Percentiles rank a stretch among this genome's conserved stretches.
Evolutionary conservation across 2,329 filamentous ascomycete genomes (phyloP).

Genomic region (Pyrenochaeta sp.): DNA sequence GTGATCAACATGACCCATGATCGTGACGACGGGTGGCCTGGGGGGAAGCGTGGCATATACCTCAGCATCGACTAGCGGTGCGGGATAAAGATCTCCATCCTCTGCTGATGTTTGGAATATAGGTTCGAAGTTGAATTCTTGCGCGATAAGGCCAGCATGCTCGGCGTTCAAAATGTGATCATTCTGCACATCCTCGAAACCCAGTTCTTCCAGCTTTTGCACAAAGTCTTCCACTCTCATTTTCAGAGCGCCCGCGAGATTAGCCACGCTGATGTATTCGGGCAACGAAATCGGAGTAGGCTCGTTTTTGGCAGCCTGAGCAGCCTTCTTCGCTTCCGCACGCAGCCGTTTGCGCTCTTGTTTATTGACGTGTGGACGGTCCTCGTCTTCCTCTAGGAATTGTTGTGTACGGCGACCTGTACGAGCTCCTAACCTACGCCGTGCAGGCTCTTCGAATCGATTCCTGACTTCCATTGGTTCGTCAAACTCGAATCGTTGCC

Average conservation of each 20-base stretch:
- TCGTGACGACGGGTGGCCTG: conserved; percentile 93
- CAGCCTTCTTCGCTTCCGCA: conserved; percentile 44
- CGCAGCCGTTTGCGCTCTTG: conserved; percentile 42
- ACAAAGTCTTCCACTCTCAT: conserved; percentile 76
- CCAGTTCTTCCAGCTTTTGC: conserved; percentile 80
- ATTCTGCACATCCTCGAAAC: conserved; percentile 83
- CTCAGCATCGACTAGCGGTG: conserved; percentile 57
- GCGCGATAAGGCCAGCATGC: conserved; percentile 85
- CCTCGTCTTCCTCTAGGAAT: conserved; percentile 36
- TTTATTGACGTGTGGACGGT: conserved; percentile 26
- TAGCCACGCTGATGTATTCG: conserved; percentile 88
- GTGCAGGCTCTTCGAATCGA: conserved; percentile 41
- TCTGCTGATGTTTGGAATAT: conserved; percentile 69
- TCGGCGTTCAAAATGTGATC: conserved; percentile 91
- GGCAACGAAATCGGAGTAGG: conserved; percentile 73
- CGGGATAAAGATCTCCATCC: conserved; percentile 76
- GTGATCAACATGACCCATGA: conserved; percentile 99
- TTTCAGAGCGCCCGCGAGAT: conserved; percentile 77
- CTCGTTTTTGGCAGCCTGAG: conserved; percentile 33
- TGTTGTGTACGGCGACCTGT: conserved; percentile 30
- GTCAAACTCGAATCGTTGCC: conserved; percentile 34
- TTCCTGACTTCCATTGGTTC: conserved; percentile 30
- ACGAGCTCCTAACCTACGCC: conserved; percentile 24
- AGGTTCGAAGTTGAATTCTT: conserved; percentile 92
- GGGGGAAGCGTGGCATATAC: conserved; percentile 71